These are phyloP conservation scores for Noccaea caerulescens DNA, from an alignment of 345 rosid species.

Conservation along the genomic window DNA sequence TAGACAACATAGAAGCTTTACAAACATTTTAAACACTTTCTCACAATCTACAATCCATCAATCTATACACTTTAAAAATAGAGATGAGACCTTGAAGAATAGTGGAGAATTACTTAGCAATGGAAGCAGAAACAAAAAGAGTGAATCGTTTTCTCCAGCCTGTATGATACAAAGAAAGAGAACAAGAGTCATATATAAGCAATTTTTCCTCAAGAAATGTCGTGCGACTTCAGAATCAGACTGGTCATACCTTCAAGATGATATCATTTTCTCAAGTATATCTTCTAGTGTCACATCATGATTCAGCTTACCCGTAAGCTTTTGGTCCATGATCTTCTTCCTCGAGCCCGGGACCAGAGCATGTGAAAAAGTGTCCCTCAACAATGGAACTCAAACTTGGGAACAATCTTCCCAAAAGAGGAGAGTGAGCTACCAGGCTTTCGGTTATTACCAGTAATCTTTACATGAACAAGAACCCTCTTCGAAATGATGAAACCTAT, in stretches of 20 bases:
- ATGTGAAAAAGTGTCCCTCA: slow-evolving; percentile 1
- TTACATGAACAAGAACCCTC: slow-evolving; percentile 78
- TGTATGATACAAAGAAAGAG: slow-evolving; percentile 8
- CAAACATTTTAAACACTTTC: slow-evolving; percentile 4
- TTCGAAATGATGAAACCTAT: slow-evolving; percentile 83
- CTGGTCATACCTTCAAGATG: background rate
- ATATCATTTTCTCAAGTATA: background rate
- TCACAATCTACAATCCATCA: slow-evolving; percentile 10
- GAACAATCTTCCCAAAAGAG: slow-evolving; percentile 8
- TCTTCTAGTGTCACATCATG: background rate
- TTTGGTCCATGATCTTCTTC: slow-evolving; percentile 11
- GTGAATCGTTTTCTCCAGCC: background rate
- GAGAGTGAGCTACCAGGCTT: slow-evolving; percentile 5
- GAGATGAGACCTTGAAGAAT: background rate
- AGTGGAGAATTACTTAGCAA: slow-evolving; percentile 10
- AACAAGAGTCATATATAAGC: background rate
- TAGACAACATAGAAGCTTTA: slow-evolving; percentile 1
- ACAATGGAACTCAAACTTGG: background rate
- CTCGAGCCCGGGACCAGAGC: background rate
- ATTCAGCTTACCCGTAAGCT: slow-evolving; percentile 54
- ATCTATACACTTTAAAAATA: background rate
- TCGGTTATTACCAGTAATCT: slow-evolving; percentile 65
- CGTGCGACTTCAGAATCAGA: background rate
- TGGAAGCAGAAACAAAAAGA: background rate
- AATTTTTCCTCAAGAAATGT: background rate